Base-by-base conservation (phyloP, 345 rosid genomes). In the Cardiospermum halicacabum region DNA sequence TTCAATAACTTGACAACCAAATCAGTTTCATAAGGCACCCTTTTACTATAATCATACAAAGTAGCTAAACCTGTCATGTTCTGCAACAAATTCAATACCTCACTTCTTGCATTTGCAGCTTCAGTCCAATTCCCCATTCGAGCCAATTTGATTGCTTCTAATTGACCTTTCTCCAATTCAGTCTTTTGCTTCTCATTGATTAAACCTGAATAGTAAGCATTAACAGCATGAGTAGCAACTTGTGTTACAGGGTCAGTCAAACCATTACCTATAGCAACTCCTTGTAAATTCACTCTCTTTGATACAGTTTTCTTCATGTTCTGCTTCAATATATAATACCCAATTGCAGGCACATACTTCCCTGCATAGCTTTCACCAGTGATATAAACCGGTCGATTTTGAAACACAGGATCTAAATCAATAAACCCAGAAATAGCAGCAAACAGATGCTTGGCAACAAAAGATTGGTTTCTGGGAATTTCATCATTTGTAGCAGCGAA, bases 311-410 rank as follows among this genome's bases (percentile, higher is more conserved):
- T 51, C 34, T 19, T 60, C 60, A n/a, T 67, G 40, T 81, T 89
- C 79, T 68, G 69, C 62, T 70, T 78, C 67, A 86, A 70, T 57
- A 85, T 87, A 19, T 87, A 78, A 64, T 85, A 87, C 51, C 94
- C 94, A 24, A 89, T 81, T 9, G 98, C 82, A 0, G 98, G 96
- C 7, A 85, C 86, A 60, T 87, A 89, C 60, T 89, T 87, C 5
- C 96, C 94, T 0, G 94, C 96, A 56, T 92, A 87, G 64, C 97
- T 91, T 80, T 91, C 92, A 0, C 97, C 94, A 0, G 94, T 78
- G 5, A 88, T 39, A 69, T 82, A 89, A 26, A 92, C 58, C 0
- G 91, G 92, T 5, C 94, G 81, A 25, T 51, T 11, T 63, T 80
- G 74, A 27, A 85, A 89, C 28, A 24, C 56, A 0, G 83, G 79